Conservation (phyloP, 2,329 filamentous ascomycete genomes). For the Colletotrichum orbiculare region DNA sequence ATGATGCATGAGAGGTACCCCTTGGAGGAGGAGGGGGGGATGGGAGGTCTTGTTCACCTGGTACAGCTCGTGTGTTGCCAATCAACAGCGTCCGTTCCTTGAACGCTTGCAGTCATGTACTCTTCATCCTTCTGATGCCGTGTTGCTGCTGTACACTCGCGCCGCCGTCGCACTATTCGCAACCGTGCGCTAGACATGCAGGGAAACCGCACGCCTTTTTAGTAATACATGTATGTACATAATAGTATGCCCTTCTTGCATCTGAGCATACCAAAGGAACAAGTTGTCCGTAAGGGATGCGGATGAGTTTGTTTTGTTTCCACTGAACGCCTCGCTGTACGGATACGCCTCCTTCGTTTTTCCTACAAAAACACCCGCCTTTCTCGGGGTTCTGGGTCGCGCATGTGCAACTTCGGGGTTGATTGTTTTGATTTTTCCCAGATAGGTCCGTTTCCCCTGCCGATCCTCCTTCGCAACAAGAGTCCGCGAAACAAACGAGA, state of each 20-base stretch:
- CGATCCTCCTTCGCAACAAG: too few species aligned
- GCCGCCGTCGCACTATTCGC: background rate
- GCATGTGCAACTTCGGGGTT: too few species aligned
- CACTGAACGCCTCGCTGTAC: background rate
- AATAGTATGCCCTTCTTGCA: background rate
- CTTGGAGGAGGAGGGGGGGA: background rate
- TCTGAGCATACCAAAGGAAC: too few species aligned
- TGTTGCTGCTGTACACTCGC: slow-evolving; percentile 11
- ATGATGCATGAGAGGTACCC: background rate
- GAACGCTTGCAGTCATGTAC: background rate
- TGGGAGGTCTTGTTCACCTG: background rate
- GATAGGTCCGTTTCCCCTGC: too few species aligned
- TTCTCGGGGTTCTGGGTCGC: too few species aligned
- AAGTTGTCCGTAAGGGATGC: too few species aligned
- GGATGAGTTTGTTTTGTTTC: background rate
- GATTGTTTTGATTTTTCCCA: too few species aligned
- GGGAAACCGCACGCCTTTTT: background rate
- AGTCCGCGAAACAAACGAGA: too few species aligned
- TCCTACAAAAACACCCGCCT: background rate
- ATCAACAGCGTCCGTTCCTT: background rate
- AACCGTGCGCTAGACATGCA: background rate
- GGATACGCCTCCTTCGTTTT: background rate
- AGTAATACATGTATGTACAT: background rate
- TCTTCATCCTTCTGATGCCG: slow-evolving; percentile 5
- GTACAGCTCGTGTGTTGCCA: background rate